Conservation (phyloP, 2,329 filamentous ascomycete species). For the Apiospora sp. region DNA sequence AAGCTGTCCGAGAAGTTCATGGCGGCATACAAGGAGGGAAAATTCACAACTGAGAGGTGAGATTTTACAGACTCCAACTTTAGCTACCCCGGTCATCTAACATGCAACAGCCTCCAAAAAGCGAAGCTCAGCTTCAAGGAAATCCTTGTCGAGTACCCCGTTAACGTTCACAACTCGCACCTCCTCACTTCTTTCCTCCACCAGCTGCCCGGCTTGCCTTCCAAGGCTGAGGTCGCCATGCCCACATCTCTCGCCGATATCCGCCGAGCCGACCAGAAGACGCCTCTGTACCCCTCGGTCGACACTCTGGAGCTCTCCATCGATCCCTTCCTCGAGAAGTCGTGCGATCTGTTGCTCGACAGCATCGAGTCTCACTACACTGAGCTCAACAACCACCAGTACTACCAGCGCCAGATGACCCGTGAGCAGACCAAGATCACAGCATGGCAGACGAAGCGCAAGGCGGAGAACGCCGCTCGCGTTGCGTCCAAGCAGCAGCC, state of each 20-base stretch:
- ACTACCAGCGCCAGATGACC: slow-evolving; percentile 90
- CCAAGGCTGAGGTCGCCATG: slow-evolving; percentile 73
- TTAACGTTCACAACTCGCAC: slow-evolving; percentile 95
- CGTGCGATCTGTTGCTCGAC: slow-evolving; percentile 93
- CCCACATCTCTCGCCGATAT: slow-evolving; percentile 83
- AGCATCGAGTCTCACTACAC: slow-evolving; percentile 98
- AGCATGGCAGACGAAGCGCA: slow-evolving; percentile 95
- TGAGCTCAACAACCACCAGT: slow-evolving; percentile 98
- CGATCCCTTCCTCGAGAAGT: slow-evolving; percentile 98
- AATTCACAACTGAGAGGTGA: slow-evolving; percentile 96
- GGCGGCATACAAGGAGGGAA: slow-evolving; percentile 91
- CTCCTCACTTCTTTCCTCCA: slow-evolving; percentile 95
- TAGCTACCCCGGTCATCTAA: background rate
- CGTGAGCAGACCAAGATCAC: slow-evolving; percentile 97
- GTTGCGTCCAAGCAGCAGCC: slow-evolving; percentile 85
- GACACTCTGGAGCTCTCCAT: slow-evolving; percentile 91
- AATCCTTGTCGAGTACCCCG: slow-evolving; percentile 88
- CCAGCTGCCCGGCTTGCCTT: slow-evolving; percentile 78
- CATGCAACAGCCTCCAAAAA: slow-evolving; percentile 80
- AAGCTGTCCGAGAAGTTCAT: slow-evolving; percentile 88
- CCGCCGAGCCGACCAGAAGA: slow-evolving; percentile 66
- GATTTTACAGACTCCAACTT: slow-evolving; percentile 39
- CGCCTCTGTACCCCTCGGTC: slow-evolving; percentile 84
- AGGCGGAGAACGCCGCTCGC: slow-evolving; percentile 90
- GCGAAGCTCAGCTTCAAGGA: slow-evolving; percentile 93